phyloP scores from a whole-genome alignment of 2,329 filamentous ascomycete species.

The Stachybotrys chlorohalonatus region DNA sequence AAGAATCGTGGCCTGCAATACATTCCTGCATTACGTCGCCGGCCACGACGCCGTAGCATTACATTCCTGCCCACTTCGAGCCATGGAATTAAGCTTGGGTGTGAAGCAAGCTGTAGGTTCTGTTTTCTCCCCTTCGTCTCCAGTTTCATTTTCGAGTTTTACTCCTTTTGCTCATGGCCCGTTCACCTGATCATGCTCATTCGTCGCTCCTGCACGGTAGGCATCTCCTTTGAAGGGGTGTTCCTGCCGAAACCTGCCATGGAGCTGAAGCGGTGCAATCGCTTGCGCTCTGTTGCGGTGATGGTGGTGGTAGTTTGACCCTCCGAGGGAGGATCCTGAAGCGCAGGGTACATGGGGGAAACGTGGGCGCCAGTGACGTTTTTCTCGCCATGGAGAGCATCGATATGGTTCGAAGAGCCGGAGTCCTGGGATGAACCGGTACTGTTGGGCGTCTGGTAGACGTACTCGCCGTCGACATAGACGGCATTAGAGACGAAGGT shows the following conservation, averaged over 20 bases:
- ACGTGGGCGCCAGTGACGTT: conserved; percentile 11
- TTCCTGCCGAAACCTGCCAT: conserved; percentile 42
- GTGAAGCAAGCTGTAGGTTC: neutral
- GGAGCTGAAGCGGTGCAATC: conserved; percentile 44
- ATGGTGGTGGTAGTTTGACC: conserved; percentile 5
- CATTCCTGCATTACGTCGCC: neutral
- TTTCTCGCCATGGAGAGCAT: conserved; percentile 27
- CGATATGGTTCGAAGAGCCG: conserved; percentile 18
- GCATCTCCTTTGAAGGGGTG: conserved; percentile 25
- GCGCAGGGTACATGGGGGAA: conserved; percentile 4
- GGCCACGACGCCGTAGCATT: neutral
- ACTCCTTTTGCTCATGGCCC: conserved; percentile 4
- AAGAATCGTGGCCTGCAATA: neutral
- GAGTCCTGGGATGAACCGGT: conserved; percentile 47
- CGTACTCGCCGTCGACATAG: conserved; percentile 93
- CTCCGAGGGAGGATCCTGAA: conserved; percentile 14
- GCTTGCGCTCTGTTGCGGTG: conserved; percentile 32
- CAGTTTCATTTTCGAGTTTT: conserved; percentile 4
- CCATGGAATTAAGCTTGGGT: neutral
- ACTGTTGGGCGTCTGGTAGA: conserved; percentile 60
- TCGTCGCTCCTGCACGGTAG: conserved; percentile 30
- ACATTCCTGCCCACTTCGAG: neutral
- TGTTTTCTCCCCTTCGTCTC: neutral
- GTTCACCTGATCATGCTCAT: conserved; percentile 22
- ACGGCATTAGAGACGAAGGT: conserved; percentile 83